Base-by-base conservation (phyloP, 2,329 filamentous ascomycete genomes). In the Diaporthe citriasiana region DNA sequence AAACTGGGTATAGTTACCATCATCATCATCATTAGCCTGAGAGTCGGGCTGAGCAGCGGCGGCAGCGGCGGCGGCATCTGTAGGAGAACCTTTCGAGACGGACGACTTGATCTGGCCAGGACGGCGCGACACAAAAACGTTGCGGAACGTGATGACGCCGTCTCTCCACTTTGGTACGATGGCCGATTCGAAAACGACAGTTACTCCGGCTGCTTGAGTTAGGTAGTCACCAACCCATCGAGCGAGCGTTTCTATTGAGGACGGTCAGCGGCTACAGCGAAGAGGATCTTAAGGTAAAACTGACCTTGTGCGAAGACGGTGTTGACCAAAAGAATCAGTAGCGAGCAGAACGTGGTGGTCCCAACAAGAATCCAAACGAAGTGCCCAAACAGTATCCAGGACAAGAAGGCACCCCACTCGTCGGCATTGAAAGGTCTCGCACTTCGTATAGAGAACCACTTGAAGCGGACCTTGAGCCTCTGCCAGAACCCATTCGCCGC, bases 1-100 rank as follows among this genome's bases (percentile, higher is more conserved):
- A 78, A 98, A 99, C 78, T 99, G 97, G 0, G 95, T 98, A 82
- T 98, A 99, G 81, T 99, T 99, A 25, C 94, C 95, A 80, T 98
- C 96, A 80, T 98, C 96, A 80, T 98, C 95, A 73, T 92, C 89
- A 76, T 90, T 87, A 27, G 84, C 83, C 4, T 77, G 76, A 1
- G 72, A 63, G 27, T 76, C 71, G 50, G 83, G 81, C 1, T 85
- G 83, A 40, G 88, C 86, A 19, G 85, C 85, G 55, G 94, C 94
- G 0, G 95, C 95, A 0, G 95, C 95, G 0, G 95, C 95, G 0
- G 95, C 96, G 8, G 95, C 95, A 76, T 92, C 93, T 35, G 91
- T 90, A 2, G 95, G 94, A 7, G 96, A 98, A 12, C 97, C 97
- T 83, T 99, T 98, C 83, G 91, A 97, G 73, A 99, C 96, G 71